These are phyloP conservation scores for Alloteropsis semialata DNA, from an alignment of 176 grass and related monocot genomes.

Conservation along the genomic window DNA sequence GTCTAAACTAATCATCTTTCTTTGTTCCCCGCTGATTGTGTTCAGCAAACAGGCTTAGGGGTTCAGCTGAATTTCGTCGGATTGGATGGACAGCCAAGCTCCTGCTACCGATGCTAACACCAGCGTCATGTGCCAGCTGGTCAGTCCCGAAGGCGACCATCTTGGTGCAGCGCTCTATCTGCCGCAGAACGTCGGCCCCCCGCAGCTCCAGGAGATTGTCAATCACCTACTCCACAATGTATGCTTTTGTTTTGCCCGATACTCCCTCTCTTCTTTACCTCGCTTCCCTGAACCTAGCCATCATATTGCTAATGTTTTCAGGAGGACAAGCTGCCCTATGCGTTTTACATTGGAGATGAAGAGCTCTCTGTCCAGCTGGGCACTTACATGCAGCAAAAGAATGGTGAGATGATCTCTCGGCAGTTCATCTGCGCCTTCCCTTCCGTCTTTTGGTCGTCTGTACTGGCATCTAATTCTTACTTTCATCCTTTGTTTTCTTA, in stretches of 20 bases:
- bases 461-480: constrained; percentile 13
- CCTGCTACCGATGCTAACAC: background rate
- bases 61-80: background rate
- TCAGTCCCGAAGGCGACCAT: constrained; percentile 72
- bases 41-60: background rate
- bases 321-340: constrained; percentile 88
- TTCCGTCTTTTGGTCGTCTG: background rate
- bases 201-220: constrained; percentile 92
- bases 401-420: constrained; percentile 41
- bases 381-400: constrained; percentile 73
- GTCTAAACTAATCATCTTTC: background rate
- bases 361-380: constrained; percentile 73
- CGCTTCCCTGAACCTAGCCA: background rate
- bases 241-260: background rate
- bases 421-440: background rate
- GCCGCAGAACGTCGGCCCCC: constrained; percentile 73
- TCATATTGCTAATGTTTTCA: constrained; percentile 16
- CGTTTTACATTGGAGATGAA: constrained; percentile 89
- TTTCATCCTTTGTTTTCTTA: background rate
- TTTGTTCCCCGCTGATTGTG: background rate
- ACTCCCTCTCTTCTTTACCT: background rate
- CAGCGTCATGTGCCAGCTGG: constrained; percentile 75
- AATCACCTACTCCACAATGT: constrained; percentile 92
- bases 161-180: constrained; percentile 75
- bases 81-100: constrained; percentile 36